Conservation (phyloP, 2,329 filamentous ascomycete species). For the Balansia obtecta region DNA sequence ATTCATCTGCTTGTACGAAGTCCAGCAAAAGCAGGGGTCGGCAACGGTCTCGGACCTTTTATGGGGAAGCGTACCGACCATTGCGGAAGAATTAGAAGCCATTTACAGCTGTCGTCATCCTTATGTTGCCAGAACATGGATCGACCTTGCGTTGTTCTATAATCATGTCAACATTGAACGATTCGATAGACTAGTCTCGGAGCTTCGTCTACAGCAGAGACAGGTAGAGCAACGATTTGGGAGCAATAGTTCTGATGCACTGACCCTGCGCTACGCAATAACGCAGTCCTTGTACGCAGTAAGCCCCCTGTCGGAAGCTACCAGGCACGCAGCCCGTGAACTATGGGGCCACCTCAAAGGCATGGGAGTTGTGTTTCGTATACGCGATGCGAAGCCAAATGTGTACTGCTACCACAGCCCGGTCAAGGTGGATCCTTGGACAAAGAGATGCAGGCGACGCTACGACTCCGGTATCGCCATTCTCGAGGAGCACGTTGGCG, state of each 20-base stretch:
- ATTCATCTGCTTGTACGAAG: constrained; percentile 30
- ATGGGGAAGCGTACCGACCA: constrained; percentile 27
- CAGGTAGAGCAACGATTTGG: constrained; percentile 24
- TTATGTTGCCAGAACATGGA: constrained; percentile 30
- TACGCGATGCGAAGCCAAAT: constrained; percentile 25
- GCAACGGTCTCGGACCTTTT: constrained; percentile 29
- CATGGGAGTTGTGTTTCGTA: constrained; percentile 22
- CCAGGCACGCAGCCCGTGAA: constrained; percentile 24
- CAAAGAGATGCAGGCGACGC: constrained; percentile 28
- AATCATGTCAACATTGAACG: constrained; percentile 24
- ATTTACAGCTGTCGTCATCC: constrained; percentile 31
- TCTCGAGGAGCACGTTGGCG: constrained; percentile 24
- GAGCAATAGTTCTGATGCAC: constrained; percentile 20
- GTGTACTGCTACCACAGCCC: constrained; percentile 31
- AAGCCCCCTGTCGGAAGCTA: constrained; percentile 20
- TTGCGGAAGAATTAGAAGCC: constrained; percentile 31
- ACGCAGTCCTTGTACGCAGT: constrained; percentile 26
- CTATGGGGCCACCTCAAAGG: constrained; percentile 25
- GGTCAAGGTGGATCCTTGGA: constrained; percentile 31
- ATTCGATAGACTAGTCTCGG: constrained; percentile 23
- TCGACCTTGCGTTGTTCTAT: constrained; percentile 28
- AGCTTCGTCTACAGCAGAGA: constrained; percentile 23
- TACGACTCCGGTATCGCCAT: constrained; percentile 26
- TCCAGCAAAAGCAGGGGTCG: constrained; percentile 32
- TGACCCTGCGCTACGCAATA: constrained; percentile 28